Conservation (phyloP, 1,284 basidiomycete genomes). For the Megacollybia platyphylla region DNA sequence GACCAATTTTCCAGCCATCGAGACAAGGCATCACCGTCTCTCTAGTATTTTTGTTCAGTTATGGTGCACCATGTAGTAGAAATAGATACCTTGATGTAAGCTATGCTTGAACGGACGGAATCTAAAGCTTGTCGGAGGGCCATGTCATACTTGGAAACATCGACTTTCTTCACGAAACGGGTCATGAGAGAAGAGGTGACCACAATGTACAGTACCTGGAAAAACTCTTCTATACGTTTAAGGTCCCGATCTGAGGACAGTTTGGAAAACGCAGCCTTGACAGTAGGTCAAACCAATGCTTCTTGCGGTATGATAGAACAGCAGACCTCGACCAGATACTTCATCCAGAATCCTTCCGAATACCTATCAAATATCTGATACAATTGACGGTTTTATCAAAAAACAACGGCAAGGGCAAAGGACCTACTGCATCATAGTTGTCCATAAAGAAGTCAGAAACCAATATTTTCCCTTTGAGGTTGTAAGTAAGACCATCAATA, state of each 20-base stretch:
- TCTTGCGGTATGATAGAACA: background rate
- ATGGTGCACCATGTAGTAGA: too few species aligned
- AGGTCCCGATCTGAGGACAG: slow-evolving; percentile 5
- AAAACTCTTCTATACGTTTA: background rate
- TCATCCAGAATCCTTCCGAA: slow-evolving; percentile 4
- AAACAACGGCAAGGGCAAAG: background rate
- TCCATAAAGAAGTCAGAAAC: slow-evolving; percentile 27
- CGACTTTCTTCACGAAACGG: slow-evolving; percentile 5
- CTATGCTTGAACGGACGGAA: slow-evolving; percentile 6
- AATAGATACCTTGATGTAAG: slow-evolving; percentile 6
- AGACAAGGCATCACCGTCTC: background rate
- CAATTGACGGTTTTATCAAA: too few species aligned
- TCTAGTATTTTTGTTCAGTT: too few species aligned
- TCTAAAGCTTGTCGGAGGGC: slow-evolving; percentile 7
- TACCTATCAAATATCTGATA: slow-evolving; percentile 2
- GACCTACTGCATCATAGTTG: slow-evolving; percentile 51
- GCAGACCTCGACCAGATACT: slow-evolving; percentile 6
- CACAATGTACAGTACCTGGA: background rate
- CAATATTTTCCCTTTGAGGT: slow-evolving; percentile 28
- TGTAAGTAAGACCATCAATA: slow-evolving; percentile 28
- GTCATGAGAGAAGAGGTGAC: too few species aligned
- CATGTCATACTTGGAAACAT: slow-evolving; percentile 6
- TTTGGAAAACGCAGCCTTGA: slow-evolving; percentile 3
- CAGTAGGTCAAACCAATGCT: background rate
- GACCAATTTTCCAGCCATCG: background rate